Evolutionary conservation across 352 stramenopile species (phyloP).

Genomic region (Thraustochytrium striatum): DNA sequence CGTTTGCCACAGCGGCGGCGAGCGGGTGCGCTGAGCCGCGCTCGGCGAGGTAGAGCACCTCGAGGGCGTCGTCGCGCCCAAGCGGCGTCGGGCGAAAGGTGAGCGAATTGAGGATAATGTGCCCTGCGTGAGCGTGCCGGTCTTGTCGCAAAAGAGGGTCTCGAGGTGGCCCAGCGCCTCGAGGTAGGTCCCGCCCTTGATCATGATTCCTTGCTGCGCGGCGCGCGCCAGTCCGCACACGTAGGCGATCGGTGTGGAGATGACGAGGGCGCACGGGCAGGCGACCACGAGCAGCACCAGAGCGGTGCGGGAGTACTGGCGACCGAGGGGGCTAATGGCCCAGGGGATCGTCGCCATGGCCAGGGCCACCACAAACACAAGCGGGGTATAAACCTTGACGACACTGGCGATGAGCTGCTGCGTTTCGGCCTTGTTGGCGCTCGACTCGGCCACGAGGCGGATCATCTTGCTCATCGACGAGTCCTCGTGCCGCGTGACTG

Average conservation of each 20-base stretch:
- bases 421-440: conserved; percentile 62
- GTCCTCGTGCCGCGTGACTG: conserved; percentile 60
- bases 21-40: conserved; percentile 21
- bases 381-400: conserved; percentile 65
- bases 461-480: conserved; percentile 64
- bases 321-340: conserved; percentile 59
- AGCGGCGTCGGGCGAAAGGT: conserved; percentile 48
- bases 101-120: conserved; percentile 55
- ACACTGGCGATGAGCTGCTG: conserved; percentile 69
- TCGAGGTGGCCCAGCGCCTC: conserved; percentile 63
- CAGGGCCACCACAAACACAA: conserved; percentile 60
- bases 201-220: conserved; percentile 64
- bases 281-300: conserved; percentile 69
- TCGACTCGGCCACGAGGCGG: conserved; percentile 65
- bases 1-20: conserved; percentile 28
- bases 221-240: conserved; percentile 63
- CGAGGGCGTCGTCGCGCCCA: conserved; percentile 51
- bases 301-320: conserved; percentile 60
- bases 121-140: conserved; percentile 81
- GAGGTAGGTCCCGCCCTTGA: conserved; percentile 64
- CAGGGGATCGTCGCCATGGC: conserved; percentile 64
- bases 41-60: conserved; percentile 22
- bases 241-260: conserved; percentile 67
- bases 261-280: conserved; percentile 69
- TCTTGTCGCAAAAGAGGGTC: conserved; percentile 78